These are phyloP conservation scores for Trypethelium eluteriae DNA, from an alignment of 495 filamentous ascomycete species.

Conservation along the genomic window DNA sequence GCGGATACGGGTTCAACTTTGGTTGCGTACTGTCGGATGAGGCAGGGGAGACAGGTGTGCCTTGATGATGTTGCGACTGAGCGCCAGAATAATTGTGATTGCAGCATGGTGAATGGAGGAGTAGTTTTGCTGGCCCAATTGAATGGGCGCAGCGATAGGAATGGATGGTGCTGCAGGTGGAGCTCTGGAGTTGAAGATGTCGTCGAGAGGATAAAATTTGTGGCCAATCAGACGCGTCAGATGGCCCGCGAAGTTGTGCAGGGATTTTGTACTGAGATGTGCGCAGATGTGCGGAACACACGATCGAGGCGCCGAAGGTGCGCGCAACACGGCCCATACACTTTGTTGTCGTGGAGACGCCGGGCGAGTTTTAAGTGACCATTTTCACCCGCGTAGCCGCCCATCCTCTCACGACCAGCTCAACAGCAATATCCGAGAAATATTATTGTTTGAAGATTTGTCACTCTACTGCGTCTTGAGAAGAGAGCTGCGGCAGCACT, in stretches of 20 bases:
- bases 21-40: constrained; percentile 51
- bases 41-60: constrained; percentile 37
- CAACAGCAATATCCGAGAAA: no score
- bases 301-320: constrained; percentile 6
- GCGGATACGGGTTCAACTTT: constrained; percentile 31
- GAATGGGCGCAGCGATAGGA: constrained; percentile 6
- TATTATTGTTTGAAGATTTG: no score
- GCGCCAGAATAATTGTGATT: constrained; percentile 53
- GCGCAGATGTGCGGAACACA: neutral
- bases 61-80: constrained; percentile 36
- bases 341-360: constrained; percentile 2
- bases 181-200: neutral
- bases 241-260: neutral
- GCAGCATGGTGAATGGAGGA: constrained; percentile 47
- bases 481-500: neutral
- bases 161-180: neutral
- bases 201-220: neutral
- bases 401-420: no score
- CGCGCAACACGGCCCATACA: neutral
- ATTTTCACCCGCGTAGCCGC: neutral
- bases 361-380: neutral
- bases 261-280: neutral
- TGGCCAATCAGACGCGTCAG: constrained; percentile 2
- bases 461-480: neutral
- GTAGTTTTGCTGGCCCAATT: neutral